phyloP scores from a whole-genome alignment of 2,329 filamentous ascomycete genomes.

The Thelonectria olida region DNA sequence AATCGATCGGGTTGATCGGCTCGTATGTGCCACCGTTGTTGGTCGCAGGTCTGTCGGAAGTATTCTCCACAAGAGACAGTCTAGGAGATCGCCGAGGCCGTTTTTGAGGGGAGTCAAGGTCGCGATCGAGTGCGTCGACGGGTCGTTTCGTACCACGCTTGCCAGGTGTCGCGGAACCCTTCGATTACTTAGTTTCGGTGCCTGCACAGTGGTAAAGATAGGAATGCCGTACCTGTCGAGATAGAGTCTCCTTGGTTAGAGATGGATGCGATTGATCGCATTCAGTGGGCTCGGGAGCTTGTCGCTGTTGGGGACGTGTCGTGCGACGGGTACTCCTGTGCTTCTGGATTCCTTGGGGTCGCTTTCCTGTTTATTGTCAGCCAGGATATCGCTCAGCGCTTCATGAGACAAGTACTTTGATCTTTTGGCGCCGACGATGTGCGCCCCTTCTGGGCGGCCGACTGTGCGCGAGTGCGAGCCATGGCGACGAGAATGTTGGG shows the following conservation, averaged over 20 bases:
- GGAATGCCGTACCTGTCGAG: constrained; percentile 11
- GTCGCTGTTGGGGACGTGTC: neutral
- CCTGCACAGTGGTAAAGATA: neutral
- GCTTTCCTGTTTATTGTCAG: constrained; percentile 14
- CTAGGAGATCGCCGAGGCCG: constrained; percentile 4
- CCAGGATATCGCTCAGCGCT: constrained; percentile 5
- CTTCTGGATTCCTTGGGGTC: constrained; percentile 10
- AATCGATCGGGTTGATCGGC: constrained; percentile 8
- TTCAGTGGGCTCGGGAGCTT: constrained; percentile 2
- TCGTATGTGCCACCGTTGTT: neutral
- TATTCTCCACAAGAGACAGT: constrained; percentile 5
- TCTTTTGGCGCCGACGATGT: constrained; percentile 7
- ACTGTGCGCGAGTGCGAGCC: constrained; percentile 1
- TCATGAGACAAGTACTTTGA: constrained; percentile 13
- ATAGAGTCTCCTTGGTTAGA: constrained; percentile 2
- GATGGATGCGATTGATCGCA: constrained; percentile 7
- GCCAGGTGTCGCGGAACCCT: constrained; percentile 5
- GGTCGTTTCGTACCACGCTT: constrained; percentile 12
- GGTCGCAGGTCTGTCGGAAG: constrained; percentile 1
- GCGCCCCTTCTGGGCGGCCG: neutral
- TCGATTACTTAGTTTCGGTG: constrained; percentile 2
- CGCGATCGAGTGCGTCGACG: constrained; percentile 1
- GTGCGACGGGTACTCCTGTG: neutral
- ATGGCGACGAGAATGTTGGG: neutral
- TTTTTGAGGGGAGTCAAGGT: constrained; percentile 9